Evolutionary conservation across 441 rosid genomes (phyloP).

Genomic region (Populus trichocarpa): DNA sequence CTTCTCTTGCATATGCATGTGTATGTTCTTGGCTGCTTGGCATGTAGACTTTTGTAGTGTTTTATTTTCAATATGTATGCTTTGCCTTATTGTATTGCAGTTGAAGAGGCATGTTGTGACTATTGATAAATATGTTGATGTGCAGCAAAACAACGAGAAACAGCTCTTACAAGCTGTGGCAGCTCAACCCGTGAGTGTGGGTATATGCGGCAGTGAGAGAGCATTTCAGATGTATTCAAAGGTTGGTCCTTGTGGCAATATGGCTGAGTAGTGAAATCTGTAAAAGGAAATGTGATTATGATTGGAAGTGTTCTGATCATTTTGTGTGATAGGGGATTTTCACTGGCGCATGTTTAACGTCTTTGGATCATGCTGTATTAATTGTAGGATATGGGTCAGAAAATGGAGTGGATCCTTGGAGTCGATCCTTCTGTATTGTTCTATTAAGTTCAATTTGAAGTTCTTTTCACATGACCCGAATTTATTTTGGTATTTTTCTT

Average conservation of each 20-base stretch:
- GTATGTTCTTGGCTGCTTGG: too few species aligned
- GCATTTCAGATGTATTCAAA: conserved; percentile 83
- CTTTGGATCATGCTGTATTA: conserved; percentile 87
- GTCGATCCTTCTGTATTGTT: not conserved
- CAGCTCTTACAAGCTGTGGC: conserved; percentile 64
- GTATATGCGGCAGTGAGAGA: conserved; percentile 85
- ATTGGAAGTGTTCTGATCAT: conserved; percentile 7
- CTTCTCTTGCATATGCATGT: too few species aligned
- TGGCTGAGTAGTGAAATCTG: not conserved
- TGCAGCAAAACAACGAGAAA: conserved; percentile 51
- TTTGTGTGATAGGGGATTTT: conserved; percentile 66
- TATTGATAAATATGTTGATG: conserved; percentile 69
- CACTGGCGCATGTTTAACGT: conserved; percentile 74
- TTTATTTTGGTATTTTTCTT: too few species aligned
- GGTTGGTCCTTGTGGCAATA: conserved; percentile 37
- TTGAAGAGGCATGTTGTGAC: conserved; percentile 58
- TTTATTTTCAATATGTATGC: too few species aligned
- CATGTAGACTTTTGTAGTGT: too few species aligned
- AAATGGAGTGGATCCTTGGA: conserved; percentile 78
- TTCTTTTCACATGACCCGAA: not conserved
- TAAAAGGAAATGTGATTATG: not conserved
- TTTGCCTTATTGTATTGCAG: conserved; percentile 33
- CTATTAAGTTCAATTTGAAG: not conserved
- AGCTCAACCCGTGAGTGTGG: conserved; percentile 86
- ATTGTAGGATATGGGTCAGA: conserved; percentile 81